A percentile compares a stretch with the other conserved stretches of the same genome.
These are phyloP conservation scores for Cryptococcus sp. DNA, from an alignment of 1,284 basidiomycete species.

Conservation along the genomic window DNA sequence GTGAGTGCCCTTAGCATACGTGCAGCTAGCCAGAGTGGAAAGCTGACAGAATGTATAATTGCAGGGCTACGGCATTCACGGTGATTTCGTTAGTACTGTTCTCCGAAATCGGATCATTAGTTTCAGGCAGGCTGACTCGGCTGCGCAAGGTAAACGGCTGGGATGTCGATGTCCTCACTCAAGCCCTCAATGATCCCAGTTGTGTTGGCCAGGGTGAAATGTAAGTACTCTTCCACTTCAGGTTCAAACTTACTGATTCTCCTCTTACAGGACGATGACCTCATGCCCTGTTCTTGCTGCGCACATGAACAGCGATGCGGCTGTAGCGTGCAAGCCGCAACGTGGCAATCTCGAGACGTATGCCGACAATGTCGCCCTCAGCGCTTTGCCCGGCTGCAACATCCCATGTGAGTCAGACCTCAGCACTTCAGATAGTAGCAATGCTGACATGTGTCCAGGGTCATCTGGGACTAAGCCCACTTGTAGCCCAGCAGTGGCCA, in stretches of 20 bases:
- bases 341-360: conserved; percentile 27
- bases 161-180: conserved; percentile 32
- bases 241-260: neutral
- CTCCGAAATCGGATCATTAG: no score
- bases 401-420: conserved; percentile 22
- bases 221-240: neutral
- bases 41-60: neutral
- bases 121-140: neutral
- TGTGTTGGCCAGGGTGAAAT: conserved; percentile 28
- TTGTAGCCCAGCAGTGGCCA: conserved; percentile 19
- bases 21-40: neutral
- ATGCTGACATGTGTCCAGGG: conserved; percentile 13
- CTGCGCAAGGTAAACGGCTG: conserved; percentile 21
- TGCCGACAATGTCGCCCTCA: conserved; percentile 25
- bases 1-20: conserved; percentile 2
- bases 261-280: conserved; percentile 12
- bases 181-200: conserved; percentile 27
- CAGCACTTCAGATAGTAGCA: neutral
- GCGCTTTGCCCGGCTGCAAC: conserved; percentile 36
- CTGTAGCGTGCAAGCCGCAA: conserved; percentile 27
- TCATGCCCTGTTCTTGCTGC: conserved; percentile 31
- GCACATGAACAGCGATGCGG: conserved; percentile 16
- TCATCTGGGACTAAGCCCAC: conserved; percentile 27
- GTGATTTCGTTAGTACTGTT: conserved; percentile 27
- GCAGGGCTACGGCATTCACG: conserved; percentile 39